Conservation (phyloP, 331 rosid genomes). For the Quercus phellos region DNA sequence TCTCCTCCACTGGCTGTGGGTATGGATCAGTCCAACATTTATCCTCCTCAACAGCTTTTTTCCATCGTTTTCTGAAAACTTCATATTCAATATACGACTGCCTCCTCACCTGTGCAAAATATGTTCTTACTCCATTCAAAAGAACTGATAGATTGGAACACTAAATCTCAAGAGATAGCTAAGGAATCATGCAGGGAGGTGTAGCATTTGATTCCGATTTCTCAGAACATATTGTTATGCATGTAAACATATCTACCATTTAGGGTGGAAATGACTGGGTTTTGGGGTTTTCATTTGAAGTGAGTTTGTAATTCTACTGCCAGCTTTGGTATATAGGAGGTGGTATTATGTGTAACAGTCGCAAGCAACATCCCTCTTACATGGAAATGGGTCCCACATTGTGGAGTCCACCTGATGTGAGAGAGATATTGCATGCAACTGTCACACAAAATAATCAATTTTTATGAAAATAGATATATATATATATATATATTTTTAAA, state of each 20-base stretch:
- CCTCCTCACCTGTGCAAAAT: slow-evolving; percentile 65
- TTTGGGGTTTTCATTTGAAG: neutral
- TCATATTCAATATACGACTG: slow-evolving; percentile 59
- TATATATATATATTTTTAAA: too few species aligned
- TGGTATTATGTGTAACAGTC: too few species aligned
- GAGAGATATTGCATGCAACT: too few species aligned
- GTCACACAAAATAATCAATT: too few species aligned
- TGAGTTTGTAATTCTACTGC: neutral
- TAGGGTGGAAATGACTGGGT: too few species aligned
- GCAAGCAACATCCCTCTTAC: too few species aligned
- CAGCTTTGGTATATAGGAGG: too few species aligned
- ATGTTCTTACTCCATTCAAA: neutral
- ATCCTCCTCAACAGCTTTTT: slow-evolving; percentile 52
- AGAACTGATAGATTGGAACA: neutral
- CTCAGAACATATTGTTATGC: neutral
- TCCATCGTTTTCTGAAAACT: slow-evolving; percentile 64
- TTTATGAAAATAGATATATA: too few species aligned
- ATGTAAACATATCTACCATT: neutral
- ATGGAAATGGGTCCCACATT: too few species aligned
- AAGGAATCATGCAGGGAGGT: neutral
- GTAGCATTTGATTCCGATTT: neutral
- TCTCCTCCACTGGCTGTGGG: slow-evolving; percentile 16
- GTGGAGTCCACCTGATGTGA: too few species aligned
- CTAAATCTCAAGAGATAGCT: neutral
- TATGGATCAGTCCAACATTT: slow-evolving; percentile 79